Base-by-base conservation (phyloP, 129 eudicot species). In the Mikania micrantha region DNA sequence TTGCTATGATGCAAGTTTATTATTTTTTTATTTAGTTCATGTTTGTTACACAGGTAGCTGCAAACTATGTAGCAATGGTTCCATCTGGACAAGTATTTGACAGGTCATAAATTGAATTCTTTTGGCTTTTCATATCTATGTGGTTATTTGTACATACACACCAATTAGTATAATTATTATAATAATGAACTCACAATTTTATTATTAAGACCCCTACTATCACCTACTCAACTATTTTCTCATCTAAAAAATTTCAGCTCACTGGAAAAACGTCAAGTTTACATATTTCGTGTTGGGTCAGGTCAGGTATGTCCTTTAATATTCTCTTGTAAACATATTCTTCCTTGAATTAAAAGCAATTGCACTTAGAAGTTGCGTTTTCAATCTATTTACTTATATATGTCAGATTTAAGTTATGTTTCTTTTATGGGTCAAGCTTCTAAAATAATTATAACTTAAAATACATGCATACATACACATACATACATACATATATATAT, bases 31-130 rank as follows among this genome's bases (percentile, higher is more conserved):
- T 53, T 16, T 2, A 1, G 0, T 41, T 60, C 7, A 40, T 72
- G 70, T 68, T 66, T 25, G 25, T 75, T 7, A 25, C 52, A 56
- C 78, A 94, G 99, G 99, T 94, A 28, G 99, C 99, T 53, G 99
- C 99, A 67, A 87, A 87, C 79, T 87, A 80, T 78, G 95, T 94
- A 70, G 99, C 99, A 48, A 94, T 94, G 99, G 99, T 90, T 81
- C 99, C 99, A 75, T 87, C 99, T 7, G 99, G 97, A 71, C 97
- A 94, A 80, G 82, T 94, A 67, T 94, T 94, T 73, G 99, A 94
- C 80, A 94, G 97, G 99, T 94, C 69, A 60, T 39, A 32, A 47
- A 11, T 22, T 60, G 39, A 54, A 35, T 10, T 59, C 39, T 68
- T 67, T 47, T 50, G 32, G 24, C 28, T 64, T 25, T 53, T 40